Evolutionary conservation across 129 eudicot genomes (phyloP), one percentile per base, ranked within the genome.

Genomic region (Arctium lappa): DNA sequence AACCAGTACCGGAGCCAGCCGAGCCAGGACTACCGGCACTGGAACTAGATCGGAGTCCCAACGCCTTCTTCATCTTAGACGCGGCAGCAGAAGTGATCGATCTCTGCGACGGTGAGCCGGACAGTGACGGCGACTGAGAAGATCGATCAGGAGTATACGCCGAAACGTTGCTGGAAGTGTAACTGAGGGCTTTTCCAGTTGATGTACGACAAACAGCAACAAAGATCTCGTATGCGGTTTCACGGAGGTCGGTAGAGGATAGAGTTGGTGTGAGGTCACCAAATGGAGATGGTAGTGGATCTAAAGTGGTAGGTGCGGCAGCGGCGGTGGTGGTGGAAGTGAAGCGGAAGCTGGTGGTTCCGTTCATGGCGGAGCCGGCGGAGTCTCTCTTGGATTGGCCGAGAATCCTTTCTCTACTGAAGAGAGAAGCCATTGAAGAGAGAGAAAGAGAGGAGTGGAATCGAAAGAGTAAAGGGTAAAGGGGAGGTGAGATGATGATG

Each of bases 211-310:
- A 88, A 7, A 88, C 90, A 72, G 99, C 91, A 63, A 96, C 89
- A 88, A 96, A 90, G 94, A 96, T 96, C 93, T 96, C 99, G 90
- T 96, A 96, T 37, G 99, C 97, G 33, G 99, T 86, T 15, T 88
- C 87, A 72, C 89, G 97, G 83, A 96, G 97, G 90, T 96, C 99
- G 79, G 90, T 31, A 40, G 85, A 7, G 62, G 99, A 83, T 80
- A 96, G 86, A 4, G 97, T 68, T 2, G 92, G 79, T 34, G 97
- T 80, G 8, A 93, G 91, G 89, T 93, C 95, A n/a, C 91, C 91
- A 73, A 93, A 93, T 37, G 98, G 97, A 13, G 91, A 85, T 29
- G 99, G 92, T n/a, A 93, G 94, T 5, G 90, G 75, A 42, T 80
- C 68, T 65, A 66, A 18, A 40, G 75, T 68, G 38, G 39, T 63